phyloP scores from a whole-genome alignment of 257 asterid genomes.

The Solanum tarijense region DNA sequence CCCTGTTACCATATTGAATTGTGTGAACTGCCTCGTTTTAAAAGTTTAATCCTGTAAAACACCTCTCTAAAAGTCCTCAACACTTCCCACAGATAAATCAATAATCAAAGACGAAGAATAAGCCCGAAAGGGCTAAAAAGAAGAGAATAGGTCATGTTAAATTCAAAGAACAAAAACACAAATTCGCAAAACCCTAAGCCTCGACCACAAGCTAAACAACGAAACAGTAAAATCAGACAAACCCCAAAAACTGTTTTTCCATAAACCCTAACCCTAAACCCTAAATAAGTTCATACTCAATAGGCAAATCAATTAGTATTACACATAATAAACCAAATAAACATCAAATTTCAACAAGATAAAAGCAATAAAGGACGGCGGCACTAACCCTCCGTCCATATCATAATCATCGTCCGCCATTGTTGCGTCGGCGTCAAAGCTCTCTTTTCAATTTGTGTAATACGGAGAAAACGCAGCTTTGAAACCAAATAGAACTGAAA shows the following conservation, averaged over 20 bases:
- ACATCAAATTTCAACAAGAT: not conserved
- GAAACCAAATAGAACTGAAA: not conserved
- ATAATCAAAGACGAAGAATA: not conserved
- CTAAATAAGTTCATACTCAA: not conserved
- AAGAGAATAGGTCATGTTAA: not conserved
- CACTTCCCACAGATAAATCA: not conserved
- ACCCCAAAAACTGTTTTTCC: not conserved
- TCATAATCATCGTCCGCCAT: conserved; percentile 96
- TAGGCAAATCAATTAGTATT: not conserved
- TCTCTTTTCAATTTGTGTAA: not conserved
- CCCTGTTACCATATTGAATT: not conserved
- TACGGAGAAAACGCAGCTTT: not conserved
- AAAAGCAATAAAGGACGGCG: not conserved
- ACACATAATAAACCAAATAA: no score
- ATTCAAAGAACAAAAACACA: not conserved
- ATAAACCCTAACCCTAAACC: not conserved
- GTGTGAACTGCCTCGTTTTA: not conserved
- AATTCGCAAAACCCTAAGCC: conserved; percentile 9
- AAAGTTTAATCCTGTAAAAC: no score
- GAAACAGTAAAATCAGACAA: not conserved
- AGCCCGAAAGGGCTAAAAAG: no score
- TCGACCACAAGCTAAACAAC: not conserved
- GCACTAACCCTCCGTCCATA: conserved; percentile 65
- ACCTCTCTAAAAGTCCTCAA: not conserved
- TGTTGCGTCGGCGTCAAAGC: not conserved